A percentile compares a stretch with the other conserved stretches of the same genome.
These are phyloP conservation scores for Aspergillus alliaceus DNA, from an alignment of 2,329 filamentous ascomycete species.

Conservation along the genomic window DNA sequence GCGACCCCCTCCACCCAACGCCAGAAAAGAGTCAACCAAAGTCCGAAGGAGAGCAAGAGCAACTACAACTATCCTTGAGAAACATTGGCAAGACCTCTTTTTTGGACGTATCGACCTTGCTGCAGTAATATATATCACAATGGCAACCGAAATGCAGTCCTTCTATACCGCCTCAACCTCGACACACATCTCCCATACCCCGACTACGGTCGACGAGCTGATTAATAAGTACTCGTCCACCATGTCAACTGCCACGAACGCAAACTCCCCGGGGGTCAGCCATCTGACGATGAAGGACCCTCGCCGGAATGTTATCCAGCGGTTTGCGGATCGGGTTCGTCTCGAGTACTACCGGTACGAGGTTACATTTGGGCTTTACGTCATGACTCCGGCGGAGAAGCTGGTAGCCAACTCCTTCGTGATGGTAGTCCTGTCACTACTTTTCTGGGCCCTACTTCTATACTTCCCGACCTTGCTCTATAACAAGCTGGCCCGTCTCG, in stretches of 20 bases:
- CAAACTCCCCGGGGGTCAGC: constrained; percentile 10
- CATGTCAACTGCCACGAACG: constrained; percentile 20
- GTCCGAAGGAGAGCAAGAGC: not conserved
- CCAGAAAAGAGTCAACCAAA: not conserved
- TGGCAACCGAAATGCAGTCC: constrained; percentile 35
- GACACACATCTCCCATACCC: constrained; percentile 29
- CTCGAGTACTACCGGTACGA: constrained; percentile 50
- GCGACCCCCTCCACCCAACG: not conserved
- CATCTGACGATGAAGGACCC: constrained; percentile 13
- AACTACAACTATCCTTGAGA: not conserved
- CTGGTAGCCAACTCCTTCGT: constrained; percentile 43
- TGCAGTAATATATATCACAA: constrained; percentile 9
- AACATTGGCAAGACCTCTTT: not conserved
- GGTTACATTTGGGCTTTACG: constrained; percentile 46
- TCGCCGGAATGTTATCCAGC: constrained; percentile 28
- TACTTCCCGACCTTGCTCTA: constrained; percentile 40
- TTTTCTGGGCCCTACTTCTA: constrained; percentile 37
- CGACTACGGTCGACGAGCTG: constrained; percentile 33
- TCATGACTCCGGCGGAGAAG: constrained; percentile 47
- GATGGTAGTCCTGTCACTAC: constrained; percentile 33
- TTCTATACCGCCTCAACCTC: constrained; percentile 34
- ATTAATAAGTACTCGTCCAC: constrained; percentile 34
- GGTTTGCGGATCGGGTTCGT: constrained; percentile 32
- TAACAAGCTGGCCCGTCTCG: constrained; percentile 34
- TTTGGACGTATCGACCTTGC: not conserved